Conservation (phyloP, 805 yeast species). For the Wickerhamomyces bisporus region DNA sequence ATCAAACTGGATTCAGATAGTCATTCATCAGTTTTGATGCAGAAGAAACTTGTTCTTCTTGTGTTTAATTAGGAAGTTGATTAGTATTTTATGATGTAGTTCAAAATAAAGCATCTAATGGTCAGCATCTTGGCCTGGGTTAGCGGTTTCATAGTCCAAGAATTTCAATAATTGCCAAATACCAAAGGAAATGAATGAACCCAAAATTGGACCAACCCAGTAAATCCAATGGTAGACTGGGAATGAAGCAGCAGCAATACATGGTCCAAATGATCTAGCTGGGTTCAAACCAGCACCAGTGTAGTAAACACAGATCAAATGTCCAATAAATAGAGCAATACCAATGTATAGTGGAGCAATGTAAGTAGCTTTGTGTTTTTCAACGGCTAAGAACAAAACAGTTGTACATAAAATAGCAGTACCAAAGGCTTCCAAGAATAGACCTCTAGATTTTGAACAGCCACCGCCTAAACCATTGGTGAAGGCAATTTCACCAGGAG, state of each 20-base stretch:
- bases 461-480: slow-evolving; percentile 72
- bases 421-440: slow-evolving; percentile 79
- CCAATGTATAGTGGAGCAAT: slow-evolving; percentile 85
- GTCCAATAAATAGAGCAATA: slow-evolving; percentile 73
- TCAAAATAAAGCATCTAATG: slow-evolving; percentile 7
- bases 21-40: too few species aligned
- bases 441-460: slow-evolving; percentile 65
- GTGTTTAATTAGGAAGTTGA: too few species aligned
- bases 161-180: slow-evolving; percentile 63
- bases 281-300: slow-evolving; percentile 94
- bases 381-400: slow-evolving; percentile 79
- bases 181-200: slow-evolving; percentile 59
- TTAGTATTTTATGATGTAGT: too few species aligned
- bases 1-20: too few species aligned
- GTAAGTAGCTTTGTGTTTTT: slow-evolving; percentile 68
- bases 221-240: slow-evolving; percentile 87
- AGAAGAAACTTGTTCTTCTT: too few species aligned
- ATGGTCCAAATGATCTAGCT: slow-evolving; percentile 84
- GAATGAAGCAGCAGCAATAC: slow-evolving; percentile 65
- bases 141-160: slow-evolving; percentile 62
- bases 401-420: slow-evolving; percentile 69
- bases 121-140: slow-evolving; percentile 66
- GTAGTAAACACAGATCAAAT: slow-evolving; percentile 72
- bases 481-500: slow-evolving; percentile 73
- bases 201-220: slow-evolving; percentile 85